These are phyloP conservation scores for Plasmodium reichenowi DNA, from an alignment of 169 alveolate genomes.

Conservation along the genomic window DNA sequence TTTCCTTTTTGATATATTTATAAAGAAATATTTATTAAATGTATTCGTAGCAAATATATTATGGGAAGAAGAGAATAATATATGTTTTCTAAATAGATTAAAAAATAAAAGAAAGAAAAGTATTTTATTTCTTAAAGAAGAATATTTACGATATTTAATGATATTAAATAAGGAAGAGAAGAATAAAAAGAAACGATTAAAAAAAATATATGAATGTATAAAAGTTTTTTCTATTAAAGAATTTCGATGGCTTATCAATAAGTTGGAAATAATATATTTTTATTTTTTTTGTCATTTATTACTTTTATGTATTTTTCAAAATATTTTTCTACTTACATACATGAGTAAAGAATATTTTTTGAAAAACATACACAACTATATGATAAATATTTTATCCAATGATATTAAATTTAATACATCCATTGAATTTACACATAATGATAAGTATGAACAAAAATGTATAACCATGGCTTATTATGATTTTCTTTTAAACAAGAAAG, in stretches of 20 bases:
- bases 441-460: slow-evolving; percentile 35
- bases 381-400: slow-evolving; percentile 24
- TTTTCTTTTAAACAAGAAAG: slow-evolving; percentile 8
- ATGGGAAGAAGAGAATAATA: slow-evolving; percentile 10
- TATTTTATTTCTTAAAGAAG: slow-evolving; percentile 18
- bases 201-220: neutral
- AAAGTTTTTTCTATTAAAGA: slow-evolving; percentile 6
- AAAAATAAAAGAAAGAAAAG: slow-evolving; percentile 4
- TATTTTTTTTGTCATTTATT: slow-evolving; percentile 9
- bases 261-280: slow-evolving; percentile 10
- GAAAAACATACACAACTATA: slow-evolving; percentile 1
- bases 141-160: slow-evolving; percentile 1
- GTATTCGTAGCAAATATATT: slow-evolving; percentile 9
- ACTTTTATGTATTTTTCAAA: slow-evolving; percentile 4
- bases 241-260: slow-evolving; percentile 16
- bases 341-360: slow-evolving; percentile 12
- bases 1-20: slow-evolving; percentile 7
- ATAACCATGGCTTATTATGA: slow-evolving; percentile 40
- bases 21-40: slow-evolving; percentile 12
- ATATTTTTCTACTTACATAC: neutral
- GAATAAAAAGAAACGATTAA: slow-evolving; percentile 7
- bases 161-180: slow-evolving; percentile 11
- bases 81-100: neutral
- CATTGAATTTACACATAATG: slow-evolving; percentile 17
- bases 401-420: neutral